Conservation (phyloP, 2,329 filamentous ascomycete genomes). For the Dactylonectria estremocensis region DNA sequence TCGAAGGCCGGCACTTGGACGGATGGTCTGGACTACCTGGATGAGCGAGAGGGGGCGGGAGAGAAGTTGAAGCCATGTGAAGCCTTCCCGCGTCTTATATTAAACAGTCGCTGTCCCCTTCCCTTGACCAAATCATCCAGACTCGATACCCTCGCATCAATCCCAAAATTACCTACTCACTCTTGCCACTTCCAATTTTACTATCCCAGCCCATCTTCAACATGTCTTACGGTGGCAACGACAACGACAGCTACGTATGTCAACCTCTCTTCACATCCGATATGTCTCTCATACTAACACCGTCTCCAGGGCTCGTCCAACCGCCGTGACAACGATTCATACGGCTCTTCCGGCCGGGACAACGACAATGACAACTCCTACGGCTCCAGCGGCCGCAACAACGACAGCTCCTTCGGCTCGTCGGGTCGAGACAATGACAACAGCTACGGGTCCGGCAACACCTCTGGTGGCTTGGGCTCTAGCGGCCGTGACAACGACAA, state of each 20-base stretch:
- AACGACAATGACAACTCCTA: slow-evolving; percentile 22
- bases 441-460: slow-evolving; percentile 39
- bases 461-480: slow-evolving; percentile 22
- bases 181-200: neutral
- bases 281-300: slow-evolving; percentile 10
- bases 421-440: slow-evolving; percentile 33
- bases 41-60: neutral
- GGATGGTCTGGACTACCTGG: neutral
- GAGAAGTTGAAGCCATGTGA: neutral
- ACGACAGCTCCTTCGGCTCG: slow-evolving; percentile 46
- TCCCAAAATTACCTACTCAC: neutral
- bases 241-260: slow-evolving; percentile 42
- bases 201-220: slow-evolving; percentile 36
- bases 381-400: slow-evolving; percentile 35
- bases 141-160: neutral
- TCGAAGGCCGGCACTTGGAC: slow-evolving; percentile 30
- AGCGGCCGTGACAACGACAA: slow-evolving; percentile 16
- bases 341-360: slow-evolving; percentile 35
- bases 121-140: neutral
- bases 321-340: slow-evolving; percentile 30
- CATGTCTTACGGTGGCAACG: slow-evolving; percentile 66
- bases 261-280: neutral
- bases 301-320: slow-evolving; percentile 31
- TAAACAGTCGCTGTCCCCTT: slow-evolving; percentile 7
- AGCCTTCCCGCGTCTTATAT: neutral